Evolutionary conservation across 2,329 filamentous ascomycete species (phyloP).

Genomic region (Cytospora schulzeri): DNA sequence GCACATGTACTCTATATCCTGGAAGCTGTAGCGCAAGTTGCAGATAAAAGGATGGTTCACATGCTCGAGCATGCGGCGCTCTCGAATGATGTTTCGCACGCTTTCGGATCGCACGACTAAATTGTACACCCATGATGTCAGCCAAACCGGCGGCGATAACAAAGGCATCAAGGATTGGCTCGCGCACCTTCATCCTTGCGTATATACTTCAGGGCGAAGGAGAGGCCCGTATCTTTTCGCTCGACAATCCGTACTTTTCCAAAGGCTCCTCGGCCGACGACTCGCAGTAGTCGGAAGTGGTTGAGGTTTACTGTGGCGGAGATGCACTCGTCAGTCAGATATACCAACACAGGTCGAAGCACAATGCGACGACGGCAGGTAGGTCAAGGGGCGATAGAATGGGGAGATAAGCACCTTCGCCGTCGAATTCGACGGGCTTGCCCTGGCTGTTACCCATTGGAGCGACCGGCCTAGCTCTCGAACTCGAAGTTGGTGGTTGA

Average conservation of each 20-base stretch:
- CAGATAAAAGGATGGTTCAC: slow-evolving; percentile 97
- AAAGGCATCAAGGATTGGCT: background rate
- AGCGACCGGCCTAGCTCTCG: slow-evolving; percentile 27
- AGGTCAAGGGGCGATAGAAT: background rate
- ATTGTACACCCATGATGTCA: slow-evolving; percentile 29
- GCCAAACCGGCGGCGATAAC: background rate
- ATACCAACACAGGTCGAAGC: slow-evolving; percentile 27
- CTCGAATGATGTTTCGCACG: slow-evolving; percentile 96
- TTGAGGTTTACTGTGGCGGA: slow-evolving; percentile 79
- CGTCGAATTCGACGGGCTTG: slow-evolving; percentile 88
- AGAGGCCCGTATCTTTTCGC: slow-evolving; percentile 89
- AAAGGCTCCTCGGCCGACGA: slow-evolving; percentile 97
- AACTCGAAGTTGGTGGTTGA: slow-evolving; percentile 20
- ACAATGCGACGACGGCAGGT: slow-evolving; percentile 16
- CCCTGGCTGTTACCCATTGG: slow-evolving; percentile 92
- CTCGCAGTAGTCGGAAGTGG: slow-evolving; percentile 91
- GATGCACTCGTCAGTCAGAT: slow-evolving; percentile 24
- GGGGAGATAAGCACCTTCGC: slow-evolving; percentile 71
- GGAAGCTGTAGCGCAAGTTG: slow-evolving; percentile 98
- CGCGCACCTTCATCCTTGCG: slow-evolving; percentile 91
- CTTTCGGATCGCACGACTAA: slow-evolving; percentile 95
- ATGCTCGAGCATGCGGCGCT: slow-evolving; percentile 96
- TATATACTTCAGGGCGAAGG: slow-evolving; percentile 97
- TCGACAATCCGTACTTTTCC: slow-evolving; percentile 99
- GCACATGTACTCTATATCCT: slow-evolving; percentile 98